Evolutionary conservation across 192 early-diverging fungal genomes (phyloP).

Genomic region (Umbelopsis isabellina): DNA sequence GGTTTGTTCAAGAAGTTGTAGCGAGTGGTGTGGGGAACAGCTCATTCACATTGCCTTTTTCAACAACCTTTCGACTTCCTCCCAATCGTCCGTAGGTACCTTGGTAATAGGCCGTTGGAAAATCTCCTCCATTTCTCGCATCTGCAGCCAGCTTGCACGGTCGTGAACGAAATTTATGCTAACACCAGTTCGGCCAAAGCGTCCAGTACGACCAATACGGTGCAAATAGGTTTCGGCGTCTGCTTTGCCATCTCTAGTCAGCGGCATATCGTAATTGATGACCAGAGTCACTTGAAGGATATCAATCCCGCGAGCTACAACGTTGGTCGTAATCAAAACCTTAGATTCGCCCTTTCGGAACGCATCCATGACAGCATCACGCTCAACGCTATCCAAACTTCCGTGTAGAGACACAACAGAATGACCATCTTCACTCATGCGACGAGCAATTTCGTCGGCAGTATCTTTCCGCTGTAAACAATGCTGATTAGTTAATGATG

Average conservation of each 20-base stretch:
- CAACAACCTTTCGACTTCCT: slow-evolving; percentile 80
- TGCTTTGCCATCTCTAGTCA: slow-evolving; percentile 58
- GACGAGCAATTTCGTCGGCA: slow-evolving; percentile 71
- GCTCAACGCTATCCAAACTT: slow-evolving; percentile 64
- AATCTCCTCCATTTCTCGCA: slow-evolving; percentile 78
- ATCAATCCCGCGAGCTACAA: slow-evolving; percentile 94
- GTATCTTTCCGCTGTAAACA: slow-evolving; percentile 65
- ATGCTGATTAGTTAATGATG: not conserved
- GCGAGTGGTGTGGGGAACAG: too few species aligned
- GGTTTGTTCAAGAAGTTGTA: too few species aligned
- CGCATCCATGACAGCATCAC: slow-evolving; percentile 88
- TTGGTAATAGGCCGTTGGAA: slow-evolving; percentile 80
- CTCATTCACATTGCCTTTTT: slow-evolving; percentile 67
- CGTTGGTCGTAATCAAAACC: slow-evolving; percentile 94
- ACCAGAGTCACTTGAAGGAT: slow-evolving; percentile 92
- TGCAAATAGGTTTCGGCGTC: slow-evolving; percentile 96
- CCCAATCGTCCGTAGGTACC: slow-evolving; percentile 78
- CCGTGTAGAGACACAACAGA: slow-evolving; percentile 82
- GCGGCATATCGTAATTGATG: slow-evolving; percentile 92
- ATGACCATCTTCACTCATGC: slow-evolving; percentile 80
- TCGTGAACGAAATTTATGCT: slow-evolving; percentile 94
- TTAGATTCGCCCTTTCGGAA: slow-evolving; percentile 86
- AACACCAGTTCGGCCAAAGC: slow-evolving; percentile 90
- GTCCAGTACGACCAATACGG: slow-evolving; percentile 93
- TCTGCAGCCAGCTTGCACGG: slow-evolving; percentile 65